A percentile compares a stretch with the other conserved stretches of the same genome.
Conservation (phyloP, 2,329 filamentous ascomycete species). For the Colletotrichum chrysophilum region DNA sequence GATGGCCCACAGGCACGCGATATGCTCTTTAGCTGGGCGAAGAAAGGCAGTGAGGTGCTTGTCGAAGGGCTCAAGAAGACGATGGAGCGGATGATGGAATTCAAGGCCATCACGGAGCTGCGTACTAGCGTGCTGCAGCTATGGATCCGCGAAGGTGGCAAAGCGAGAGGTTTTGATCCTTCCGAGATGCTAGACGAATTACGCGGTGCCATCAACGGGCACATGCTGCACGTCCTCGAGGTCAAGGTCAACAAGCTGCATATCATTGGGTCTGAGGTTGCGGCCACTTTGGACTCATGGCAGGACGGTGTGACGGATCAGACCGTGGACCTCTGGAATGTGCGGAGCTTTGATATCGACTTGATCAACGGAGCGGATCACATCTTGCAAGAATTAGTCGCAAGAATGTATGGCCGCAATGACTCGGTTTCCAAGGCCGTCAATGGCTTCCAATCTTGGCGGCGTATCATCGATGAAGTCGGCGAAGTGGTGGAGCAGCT, state of each 20-base stretch:
- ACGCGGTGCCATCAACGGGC: constrained; percentile 71
- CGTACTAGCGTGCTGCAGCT: constrained; percentile 73
- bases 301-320: constrained; percentile 55
- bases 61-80: constrained; percentile 66
- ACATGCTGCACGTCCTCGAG: constrained; percentile 68
- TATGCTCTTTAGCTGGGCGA: constrained; percentile 69
- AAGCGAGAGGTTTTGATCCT: constrained; percentile 70
- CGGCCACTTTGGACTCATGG: constrained; percentile 66
- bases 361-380: constrained; percentile 67
- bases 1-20: constrained; percentile 64
- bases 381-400: constrained; percentile 74
- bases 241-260: constrained; percentile 68
- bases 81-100: constrained; percentile 65
- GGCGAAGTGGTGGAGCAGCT: constrained; percentile 68
- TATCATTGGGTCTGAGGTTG: constrained; percentile 68
- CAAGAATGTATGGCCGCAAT: constrained; percentile 75
- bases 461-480: constrained; percentile 72
- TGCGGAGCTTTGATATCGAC: constrained; percentile 67
- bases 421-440: constrained; percentile 67
- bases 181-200: constrained; percentile 72
- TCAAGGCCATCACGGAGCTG: constrained; percentile 72
- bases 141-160: constrained; percentile 75
- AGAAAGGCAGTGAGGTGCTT: constrained; percentile 62
- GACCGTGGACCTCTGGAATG: constrained; percentile 70
- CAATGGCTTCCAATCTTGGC: constrained; percentile 74